Evolutionary conservation across 352 stramenopile species (phyloP).

Genomic region (Phytophthora fragariae): DNA sequence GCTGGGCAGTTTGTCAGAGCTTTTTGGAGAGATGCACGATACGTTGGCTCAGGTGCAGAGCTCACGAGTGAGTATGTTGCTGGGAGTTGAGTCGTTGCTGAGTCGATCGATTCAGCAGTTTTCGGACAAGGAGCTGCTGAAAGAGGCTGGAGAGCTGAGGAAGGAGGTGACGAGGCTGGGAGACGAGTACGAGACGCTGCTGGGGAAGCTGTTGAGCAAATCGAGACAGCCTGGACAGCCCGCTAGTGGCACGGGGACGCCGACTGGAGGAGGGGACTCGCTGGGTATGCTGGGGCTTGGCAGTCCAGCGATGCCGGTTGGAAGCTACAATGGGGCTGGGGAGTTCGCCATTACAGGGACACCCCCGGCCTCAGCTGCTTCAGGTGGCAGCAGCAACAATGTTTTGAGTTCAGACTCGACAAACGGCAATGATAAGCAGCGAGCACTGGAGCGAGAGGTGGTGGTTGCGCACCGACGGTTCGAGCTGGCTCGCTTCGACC

Average conservation of each 20-base stretch:
- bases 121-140: slow-evolving; percentile 72
- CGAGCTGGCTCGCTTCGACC: slow-evolving; percentile 85
- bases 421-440: slow-evolving; percentile 45
- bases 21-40: slow-evolving; percentile 88
- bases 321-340: slow-evolving; percentile 19
- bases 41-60: slow-evolving; percentile 83
- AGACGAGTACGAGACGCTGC: slow-evolving; percentile 84
- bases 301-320: slow-evolving; percentile 31
- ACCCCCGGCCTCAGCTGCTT: slow-evolving; percentile 24
- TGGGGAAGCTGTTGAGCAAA: slow-evolving; percentile 86
- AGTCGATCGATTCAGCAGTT: slow-evolving; percentile 73
- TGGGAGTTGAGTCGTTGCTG: slow-evolving; percentile 83
- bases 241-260: slow-evolving; percentile 34
- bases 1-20: slow-evolving; percentile 72
- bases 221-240: slow-evolving; percentile 44
- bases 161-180: slow-evolving; percentile 72
- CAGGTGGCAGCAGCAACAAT: slow-evolving; percentile 32
- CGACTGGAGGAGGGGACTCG: slow-evolving; percentile 30
- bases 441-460: slow-evolving; percentile 74
- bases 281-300: slow-evolving; percentile 31
- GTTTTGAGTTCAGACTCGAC: slow-evolving; percentile 23
- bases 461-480: slow-evolving; percentile 69
- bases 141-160: slow-evolving; percentile 71
- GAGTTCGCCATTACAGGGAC: slow-evolving; percentile 30
- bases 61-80: slow-evolving; percentile 84